phyloP scores from a whole-genome alignment of 1,139 yeast genomes.

The Yamadazyma buinensis region DNA sequence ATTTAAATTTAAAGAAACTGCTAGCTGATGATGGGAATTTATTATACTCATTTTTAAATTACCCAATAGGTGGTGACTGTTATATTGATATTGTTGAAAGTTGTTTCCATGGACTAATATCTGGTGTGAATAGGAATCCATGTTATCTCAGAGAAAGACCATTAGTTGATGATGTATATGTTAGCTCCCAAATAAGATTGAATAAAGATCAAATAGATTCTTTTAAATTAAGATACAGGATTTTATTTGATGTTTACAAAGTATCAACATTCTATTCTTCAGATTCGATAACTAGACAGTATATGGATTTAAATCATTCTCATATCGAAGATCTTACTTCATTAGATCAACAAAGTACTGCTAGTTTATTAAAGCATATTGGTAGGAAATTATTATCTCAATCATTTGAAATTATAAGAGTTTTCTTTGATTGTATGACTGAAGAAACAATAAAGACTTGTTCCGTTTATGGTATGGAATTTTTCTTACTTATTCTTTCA shows the following conservation, averaged over 20 bases:
- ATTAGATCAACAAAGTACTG: background rate
- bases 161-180: slow-evolving; percentile 1
- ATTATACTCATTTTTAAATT: background rate
- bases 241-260: slow-evolving; percentile 1
- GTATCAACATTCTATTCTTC: background rate
- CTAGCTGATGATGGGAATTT: background rate
- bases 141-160: slow-evolving; percentile 5
- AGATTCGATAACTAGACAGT: slow-evolving; percentile 1
- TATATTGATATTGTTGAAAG: slow-evolving; percentile 1
- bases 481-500: background rate
- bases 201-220: slow-evolving; percentile 2
- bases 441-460: background rate
- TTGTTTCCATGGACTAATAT: slow-evolving; percentile 1
- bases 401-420: background rate
- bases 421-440: background rate
- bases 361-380: background rate
- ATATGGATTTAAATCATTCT: background rate
- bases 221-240: slow-evolving; percentile 1
- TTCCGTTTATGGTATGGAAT: slow-evolving; percentile 1
- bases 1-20: background rate
- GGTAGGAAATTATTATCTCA: background rate
- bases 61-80: background rate
- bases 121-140: background rate
- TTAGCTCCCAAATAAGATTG: background rate
- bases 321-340: background rate